Conservation (phyloP, 177 flowering plant genomes). For the Vitis hybrid region DNA sequence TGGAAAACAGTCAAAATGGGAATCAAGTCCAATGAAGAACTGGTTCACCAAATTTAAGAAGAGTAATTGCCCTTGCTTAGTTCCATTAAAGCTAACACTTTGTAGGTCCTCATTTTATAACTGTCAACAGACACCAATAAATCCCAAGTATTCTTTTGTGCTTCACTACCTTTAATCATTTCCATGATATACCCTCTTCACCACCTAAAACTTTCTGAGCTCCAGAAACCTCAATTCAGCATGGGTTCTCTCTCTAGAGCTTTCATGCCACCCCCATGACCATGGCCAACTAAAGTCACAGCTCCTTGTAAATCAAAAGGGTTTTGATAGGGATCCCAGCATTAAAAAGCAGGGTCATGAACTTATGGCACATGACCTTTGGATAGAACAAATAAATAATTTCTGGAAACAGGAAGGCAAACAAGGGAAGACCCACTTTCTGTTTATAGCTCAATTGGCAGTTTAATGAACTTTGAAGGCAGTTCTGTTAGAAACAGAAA, state of each 20-base stretch:
- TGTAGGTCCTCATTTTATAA: constrained; percentile 56
- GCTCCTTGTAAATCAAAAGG: constrained; percentile 55
- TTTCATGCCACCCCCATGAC: constrained; percentile 55
- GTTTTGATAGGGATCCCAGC: constrained; percentile 72
- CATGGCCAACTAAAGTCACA: constrained; percentile 60
- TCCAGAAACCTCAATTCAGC: constrained; percentile 58
- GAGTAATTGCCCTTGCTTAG: constrained; percentile 68
- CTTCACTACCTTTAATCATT: constrained; percentile 74
- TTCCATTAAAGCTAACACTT: constrained; percentile 56
- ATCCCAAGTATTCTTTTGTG: constrained; percentile 56
- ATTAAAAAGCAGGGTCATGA: constrained; percentile 59
- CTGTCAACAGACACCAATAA: constrained; percentile 61
- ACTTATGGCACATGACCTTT: constrained; percentile 43
- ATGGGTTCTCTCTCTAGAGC: constrained; percentile 44
- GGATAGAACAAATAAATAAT: constrained; percentile 59
- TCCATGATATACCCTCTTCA: constrained; percentile 62
- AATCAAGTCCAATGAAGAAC: too few species aligned
- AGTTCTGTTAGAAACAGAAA: constrained; percentile 71
- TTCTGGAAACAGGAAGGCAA: constrained; percentile 62
- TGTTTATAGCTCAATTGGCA: constrained; percentile 54
- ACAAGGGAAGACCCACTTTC: constrained; percentile 64
- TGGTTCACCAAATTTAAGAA: constrained; percentile 30
- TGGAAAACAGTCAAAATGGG: too few species aligned
- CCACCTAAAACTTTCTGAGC: constrained; percentile 80
- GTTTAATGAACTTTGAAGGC: constrained; percentile 74